A percentile compares a stretch with the other conserved stretches of the same genome.
These are phyloP conservation scores for Neonectria ditissima DNA, from an alignment of 2,329 filamentous ascomycete species.

Conservation along the genomic window DNA sequence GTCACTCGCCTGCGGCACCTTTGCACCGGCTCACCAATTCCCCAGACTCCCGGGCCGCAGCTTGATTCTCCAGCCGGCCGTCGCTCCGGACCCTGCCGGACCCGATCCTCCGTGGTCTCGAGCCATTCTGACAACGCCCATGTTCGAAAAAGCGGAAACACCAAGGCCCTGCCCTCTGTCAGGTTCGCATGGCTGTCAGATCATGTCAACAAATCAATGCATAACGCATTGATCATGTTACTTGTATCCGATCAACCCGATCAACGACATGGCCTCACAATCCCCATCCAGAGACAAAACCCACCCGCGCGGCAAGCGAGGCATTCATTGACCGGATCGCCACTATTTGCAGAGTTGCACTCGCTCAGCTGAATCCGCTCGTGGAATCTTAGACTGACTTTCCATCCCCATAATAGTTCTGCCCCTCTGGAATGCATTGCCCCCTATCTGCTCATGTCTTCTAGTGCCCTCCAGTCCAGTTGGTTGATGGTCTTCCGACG, in stretches of 20 bases:
- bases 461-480: slow-evolving; percentile 1
- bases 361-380: background rate
- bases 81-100: background rate
- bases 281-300: background rate
- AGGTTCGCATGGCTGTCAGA: background rate
- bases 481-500: background rate
- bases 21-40: background rate
- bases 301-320: background rate
- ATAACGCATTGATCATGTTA: background rate
- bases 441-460: slow-evolving; percentile 17
- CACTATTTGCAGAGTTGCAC: background rate
- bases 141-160: background rate
- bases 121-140: background rate
- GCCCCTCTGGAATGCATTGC: slow-evolving; percentile 30
- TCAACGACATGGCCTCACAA: slow-evolving; percentile 1
- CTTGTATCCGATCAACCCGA: background rate
- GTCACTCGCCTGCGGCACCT: background rate
- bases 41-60: background rate
- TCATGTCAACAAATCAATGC: background rate
- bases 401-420: slow-evolving; percentile 4
- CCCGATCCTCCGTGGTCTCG: background rate
- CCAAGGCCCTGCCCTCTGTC: background rate
- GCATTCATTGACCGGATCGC: background rate
- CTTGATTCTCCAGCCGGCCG: background rate
- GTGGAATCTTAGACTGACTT: background rate